These are phyloP conservation scores for Kluyveromyces lactis DNA, from an alignment of 805 yeast genomes.

Conservation along the genomic window DNA sequence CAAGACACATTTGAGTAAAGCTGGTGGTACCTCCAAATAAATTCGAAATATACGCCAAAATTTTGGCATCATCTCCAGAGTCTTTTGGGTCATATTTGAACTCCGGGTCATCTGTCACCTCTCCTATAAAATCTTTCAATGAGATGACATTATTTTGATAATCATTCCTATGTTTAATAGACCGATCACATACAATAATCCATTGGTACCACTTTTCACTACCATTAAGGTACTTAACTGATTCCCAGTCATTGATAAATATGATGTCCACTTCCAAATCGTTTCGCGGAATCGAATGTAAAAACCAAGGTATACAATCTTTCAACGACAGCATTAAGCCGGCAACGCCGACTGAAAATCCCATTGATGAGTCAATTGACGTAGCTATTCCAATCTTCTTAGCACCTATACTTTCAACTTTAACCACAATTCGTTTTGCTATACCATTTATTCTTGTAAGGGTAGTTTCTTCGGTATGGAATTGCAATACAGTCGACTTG, in stretches of 20 bases:
- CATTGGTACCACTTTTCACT: slow-evolving; percentile 25
- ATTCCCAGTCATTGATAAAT: slow-evolving; percentile 24
- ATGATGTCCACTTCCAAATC: slow-evolving; percentile 25
- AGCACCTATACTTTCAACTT: slow-evolving; percentile 7
- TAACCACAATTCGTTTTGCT: slow-evolving; percentile 12
- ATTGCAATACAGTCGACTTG: slow-evolving; percentile 13
- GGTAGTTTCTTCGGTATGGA: slow-evolving; percentile 14
- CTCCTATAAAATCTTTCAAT: slow-evolving; percentile 19
- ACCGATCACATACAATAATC: slow-evolving; percentile 26
- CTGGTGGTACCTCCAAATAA: slow-evolving; percentile 20
- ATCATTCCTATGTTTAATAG: slow-evolving; percentile 3
- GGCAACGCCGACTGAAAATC: slow-evolving; percentile 35
- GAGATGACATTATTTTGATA: slow-evolving; percentile 11
- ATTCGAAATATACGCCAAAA: slow-evolving; percentile 23
- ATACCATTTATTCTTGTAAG: slow-evolving; percentile 19
- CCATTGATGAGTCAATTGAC: slow-evolving; percentile 24
- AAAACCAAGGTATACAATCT: slow-evolving; percentile 34
- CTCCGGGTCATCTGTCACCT: slow-evolving; percentile 9
- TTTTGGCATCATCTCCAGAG: slow-evolving; percentile 30
- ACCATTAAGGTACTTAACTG: slow-evolving; percentile 15
- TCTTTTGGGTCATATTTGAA: slow-evolving; percentile 27
- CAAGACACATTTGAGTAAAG: slow-evolving; percentile 45
- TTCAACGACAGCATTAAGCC: slow-evolving; percentile 33
- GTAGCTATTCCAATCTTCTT: slow-evolving; percentile 24
- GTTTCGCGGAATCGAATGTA: slow-evolving; percentile 28